phyloP scores from a whole-genome alignment of 352 stramenopile species.

The Phytophthora tubulina region DNA sequence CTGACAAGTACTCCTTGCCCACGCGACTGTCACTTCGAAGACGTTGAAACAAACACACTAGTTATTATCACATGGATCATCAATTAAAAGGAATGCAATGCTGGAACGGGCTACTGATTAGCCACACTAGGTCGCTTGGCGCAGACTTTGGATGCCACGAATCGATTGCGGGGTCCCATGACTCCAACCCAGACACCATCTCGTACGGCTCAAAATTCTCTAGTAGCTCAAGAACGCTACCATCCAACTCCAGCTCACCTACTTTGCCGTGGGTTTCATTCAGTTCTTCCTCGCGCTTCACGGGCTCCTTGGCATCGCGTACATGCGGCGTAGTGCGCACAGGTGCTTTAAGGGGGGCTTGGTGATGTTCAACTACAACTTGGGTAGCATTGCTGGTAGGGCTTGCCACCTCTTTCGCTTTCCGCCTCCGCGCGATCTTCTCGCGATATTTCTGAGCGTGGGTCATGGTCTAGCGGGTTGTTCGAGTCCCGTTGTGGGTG shows the following conservation, averaged over 20 bases:
- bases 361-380: no score
- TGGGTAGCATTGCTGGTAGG: no score
- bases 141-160: constrained; percentile 1
- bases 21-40: no score
- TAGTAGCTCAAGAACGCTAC: constrained; percentile 40
- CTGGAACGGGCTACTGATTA: neutral
- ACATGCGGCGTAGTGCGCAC: no score
- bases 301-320: no score
- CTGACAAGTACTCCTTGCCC: no score
- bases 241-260: constrained; percentile 33
- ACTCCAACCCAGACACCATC: neutral
- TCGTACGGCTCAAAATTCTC: constrained; percentile 41
- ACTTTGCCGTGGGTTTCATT: neutral
- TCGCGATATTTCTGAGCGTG: constrained; percentile 58
- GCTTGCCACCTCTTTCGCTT: constrained; percentile 21
- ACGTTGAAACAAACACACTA: no score
- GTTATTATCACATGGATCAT: no score
- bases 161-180: neutral
- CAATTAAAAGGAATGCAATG: neutral
- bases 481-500: constrained; percentile 53
- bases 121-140: neutral
- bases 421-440: constrained; percentile 53
- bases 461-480: constrained; percentile 55
- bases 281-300: neutral
- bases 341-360: no score